Evolutionary conservation across 1,284 basidiomycete genomes (phyloP), one percentile per base, ranked within the genome.

Genomic region (Spongiforma sp.): DNA sequence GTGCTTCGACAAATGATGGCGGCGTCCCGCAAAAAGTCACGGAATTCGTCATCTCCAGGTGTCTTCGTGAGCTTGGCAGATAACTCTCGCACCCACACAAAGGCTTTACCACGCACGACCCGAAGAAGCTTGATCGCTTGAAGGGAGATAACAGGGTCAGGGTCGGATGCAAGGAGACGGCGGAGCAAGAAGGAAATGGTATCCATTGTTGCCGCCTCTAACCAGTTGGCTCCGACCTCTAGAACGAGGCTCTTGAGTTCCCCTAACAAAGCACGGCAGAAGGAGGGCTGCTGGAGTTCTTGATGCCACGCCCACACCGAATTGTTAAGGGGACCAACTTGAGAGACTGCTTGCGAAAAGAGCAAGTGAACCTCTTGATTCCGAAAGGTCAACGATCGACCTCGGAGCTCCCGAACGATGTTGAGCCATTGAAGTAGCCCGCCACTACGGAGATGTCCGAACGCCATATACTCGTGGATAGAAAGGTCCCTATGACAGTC

Each of bases 391-490:
- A 86, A 67, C 0, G 65, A 65, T 21, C 75, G 73, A 19, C 76
- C 74, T 14, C 73, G 71, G 19, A 86, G 64, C 63, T 82, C 83
- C 24, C 80, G 74, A 10, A 78, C 68, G 19, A 86, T 79, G 62
- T 86, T 86, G 39, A 81, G 67, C 84, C 84, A 86, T 55, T 86
- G 85, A 0, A 86, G 65, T 2, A 67, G 69, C 7, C 71, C 66
- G 4, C 84, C 83, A 34, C 80, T 77, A 6, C 84, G 81, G 32
- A 86, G 64, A 34, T 73, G 72, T 1, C 79, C 79, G 61, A 83
- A 85, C 0, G 81, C 75, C 6, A 79, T 69, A 52, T 77, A 81
- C 62, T 86, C 84, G 36, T 85, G 83, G 4, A 82, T 66, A 9
- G 66, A 75, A 7, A 86, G 65, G 1, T 78, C 71, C 1, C 60